Conservation (phyloP, 176 grass and related monocot genomes). For the Eragrostis curvula region DNA sequence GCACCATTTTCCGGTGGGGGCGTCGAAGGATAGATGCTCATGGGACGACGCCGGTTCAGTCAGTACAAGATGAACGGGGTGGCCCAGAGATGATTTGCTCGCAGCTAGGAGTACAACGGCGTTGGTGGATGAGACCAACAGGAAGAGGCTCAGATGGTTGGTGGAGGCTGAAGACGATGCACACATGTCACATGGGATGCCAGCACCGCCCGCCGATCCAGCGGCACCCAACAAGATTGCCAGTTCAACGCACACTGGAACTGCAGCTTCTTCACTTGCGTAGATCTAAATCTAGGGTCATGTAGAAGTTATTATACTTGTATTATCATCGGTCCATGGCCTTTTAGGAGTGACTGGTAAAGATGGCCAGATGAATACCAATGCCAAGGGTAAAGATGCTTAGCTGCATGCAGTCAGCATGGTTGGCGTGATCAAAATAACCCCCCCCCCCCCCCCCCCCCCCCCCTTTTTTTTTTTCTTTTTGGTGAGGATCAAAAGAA, state of each 20-base stretch:
- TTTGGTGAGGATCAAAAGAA: no score
- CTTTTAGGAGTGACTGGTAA: no score
- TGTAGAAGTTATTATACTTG: no score
- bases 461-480: no score
- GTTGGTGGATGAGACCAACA: constrained; percentile 17
- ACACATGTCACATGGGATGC: constrained; percentile 31
- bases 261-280: neutral
- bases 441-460: no score
- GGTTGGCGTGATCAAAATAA: no score
- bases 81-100: constrained; percentile 12
- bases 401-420: no score
- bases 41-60: neutral
- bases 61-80: neutral
- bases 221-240: neutral
- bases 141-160: neutral
- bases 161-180: constrained; percentile 19
- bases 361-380: no score
- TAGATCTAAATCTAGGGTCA: neutral
- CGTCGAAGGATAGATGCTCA: neutral
- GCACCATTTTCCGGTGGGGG: constrained; percentile 43
- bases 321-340: no score
- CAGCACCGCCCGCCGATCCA: neutral
- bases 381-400: no score
- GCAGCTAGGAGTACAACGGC: no score
- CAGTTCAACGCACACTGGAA: neutral